phyloP scores from a whole-genome alignment of 192 early-diverging fungal species.

The Coemansia sp. region DNA sequence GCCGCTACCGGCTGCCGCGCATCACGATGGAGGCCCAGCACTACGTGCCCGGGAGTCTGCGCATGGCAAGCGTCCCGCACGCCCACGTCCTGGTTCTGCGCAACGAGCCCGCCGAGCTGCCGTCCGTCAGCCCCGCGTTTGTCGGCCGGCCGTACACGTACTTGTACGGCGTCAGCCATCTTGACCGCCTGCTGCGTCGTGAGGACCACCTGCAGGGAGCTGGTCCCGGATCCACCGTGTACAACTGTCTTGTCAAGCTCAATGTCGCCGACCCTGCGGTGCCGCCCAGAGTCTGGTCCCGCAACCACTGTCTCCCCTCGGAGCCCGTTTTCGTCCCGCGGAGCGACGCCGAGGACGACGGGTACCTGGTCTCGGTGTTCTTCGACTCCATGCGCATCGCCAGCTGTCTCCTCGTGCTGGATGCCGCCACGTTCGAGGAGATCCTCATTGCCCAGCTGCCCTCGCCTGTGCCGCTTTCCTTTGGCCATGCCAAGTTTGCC shows the following conservation, averaged over 20 bases:
- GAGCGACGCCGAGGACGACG: constrained; percentile 66
- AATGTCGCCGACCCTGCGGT: constrained; percentile 47
- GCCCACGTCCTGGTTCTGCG: constrained; percentile 48
- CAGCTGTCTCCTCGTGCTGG: constrained; percentile 74
- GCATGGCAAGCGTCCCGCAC: constrained; percentile 18
- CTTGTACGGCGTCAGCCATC: constrained; percentile 53
- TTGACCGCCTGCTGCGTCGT: constrained; percentile 26
- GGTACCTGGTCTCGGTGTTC: constrained; percentile 72
- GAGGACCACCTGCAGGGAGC: constrained; percentile 24
- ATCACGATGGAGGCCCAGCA: constrained; percentile 61
- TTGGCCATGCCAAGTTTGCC: constrained; percentile 62
- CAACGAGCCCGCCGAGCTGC: constrained; percentile 56
- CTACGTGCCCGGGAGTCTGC: constrained; percentile 42
- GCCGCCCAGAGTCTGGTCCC: constrained; percentile 40
- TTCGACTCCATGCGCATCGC: constrained; percentile 64
- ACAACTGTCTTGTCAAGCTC: constrained; percentile 60
- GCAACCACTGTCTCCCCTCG: constrained; percentile 72
- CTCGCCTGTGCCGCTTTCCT: constrained; percentile 67
- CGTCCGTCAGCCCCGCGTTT: constrained; percentile 56
- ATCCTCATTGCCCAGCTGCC: constrained; percentile 67
- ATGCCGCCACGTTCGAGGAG: constrained; percentile 67
- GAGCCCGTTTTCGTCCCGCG: constrained; percentile 79
- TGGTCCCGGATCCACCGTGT: constrained; percentile 47
- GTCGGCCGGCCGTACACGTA: constrained; percentile 53
- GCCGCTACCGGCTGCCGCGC: constrained; percentile 63